Evolutionary conservation across 441 rosid species (phyloP).

Genomic region (Pelargonium exstipulatum): DNA sequence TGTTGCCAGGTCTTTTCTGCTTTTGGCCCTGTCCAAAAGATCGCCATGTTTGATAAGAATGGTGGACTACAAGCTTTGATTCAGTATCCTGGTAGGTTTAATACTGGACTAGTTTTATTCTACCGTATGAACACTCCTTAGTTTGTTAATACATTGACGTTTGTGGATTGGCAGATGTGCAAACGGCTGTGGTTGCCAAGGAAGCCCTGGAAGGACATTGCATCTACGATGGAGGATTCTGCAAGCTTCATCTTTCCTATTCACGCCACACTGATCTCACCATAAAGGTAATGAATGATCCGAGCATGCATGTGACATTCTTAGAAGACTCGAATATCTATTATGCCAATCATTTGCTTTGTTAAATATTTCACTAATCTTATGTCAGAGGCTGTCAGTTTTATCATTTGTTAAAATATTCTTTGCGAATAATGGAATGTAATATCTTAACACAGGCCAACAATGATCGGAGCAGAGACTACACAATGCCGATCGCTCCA

Average conservation of each 20-base stretch:
- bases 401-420: too few species aligned
- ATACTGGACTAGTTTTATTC: neutral
- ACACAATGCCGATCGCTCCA: constrained; percentile 54
- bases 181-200: constrained; percentile 85
- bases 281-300: constrained; percentile 57
- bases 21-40: constrained; percentile 92
- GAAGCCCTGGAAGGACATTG: constrained; percentile 98
- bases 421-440: neutral
- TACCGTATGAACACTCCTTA: neutral
- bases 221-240: constrained; percentile 94
- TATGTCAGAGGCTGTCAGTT: neutral
- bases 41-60: constrained; percentile 98
- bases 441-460: constrained; percentile 48
- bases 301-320: neutral
- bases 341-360: neutral
- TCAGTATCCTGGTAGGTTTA: constrained; percentile 74
- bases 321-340: neutral
- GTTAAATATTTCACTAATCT: neutral
- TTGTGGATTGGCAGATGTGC: constrained; percentile 68
- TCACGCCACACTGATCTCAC: constrained; percentile 95
- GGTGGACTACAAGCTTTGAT: constrained; percentile 90
- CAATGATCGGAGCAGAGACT: constrained; percentile 90
- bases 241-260: constrained; percentile 93
- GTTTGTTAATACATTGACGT: neutral
- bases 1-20: constrained; percentile 73